These are phyloP conservation scores for Chenopodium suecicum DNA, from an alignment of 148 eudicot genomes.

Conservation along the genomic window DNA sequence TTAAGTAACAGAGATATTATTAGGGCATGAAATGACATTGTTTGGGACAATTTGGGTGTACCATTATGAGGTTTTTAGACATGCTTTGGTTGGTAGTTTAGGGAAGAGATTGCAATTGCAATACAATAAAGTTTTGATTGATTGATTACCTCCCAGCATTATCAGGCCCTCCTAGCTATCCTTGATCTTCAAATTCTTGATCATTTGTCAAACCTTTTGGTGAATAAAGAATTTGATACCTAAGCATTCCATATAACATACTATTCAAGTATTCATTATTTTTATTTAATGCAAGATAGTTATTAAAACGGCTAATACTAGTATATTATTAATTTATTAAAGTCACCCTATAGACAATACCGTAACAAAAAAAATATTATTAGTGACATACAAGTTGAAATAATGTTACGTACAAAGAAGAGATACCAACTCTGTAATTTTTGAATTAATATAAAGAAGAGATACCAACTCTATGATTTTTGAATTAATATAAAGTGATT, in stretches of 20 bases:
- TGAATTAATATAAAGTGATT: no score
- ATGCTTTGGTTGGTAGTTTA: constrained; percentile 14
- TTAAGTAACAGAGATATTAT: constrained; percentile 22
- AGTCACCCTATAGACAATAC: no score
- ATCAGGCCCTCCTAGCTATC: neutral
- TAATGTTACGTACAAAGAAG: no score
- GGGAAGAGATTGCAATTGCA: neutral
- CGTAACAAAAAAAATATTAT: no score
- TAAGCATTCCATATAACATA: neutral
- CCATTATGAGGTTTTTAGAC: constrained; percentile 3
- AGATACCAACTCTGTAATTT: no score
- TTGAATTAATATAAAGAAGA: no score
- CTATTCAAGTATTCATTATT: no score
- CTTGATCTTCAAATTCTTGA: neutral
- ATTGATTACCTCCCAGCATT: constrained; percentile 13
- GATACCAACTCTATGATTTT: no score
- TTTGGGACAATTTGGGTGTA: constrained; percentile 28
- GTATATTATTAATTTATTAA: no score
- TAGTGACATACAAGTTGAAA: no score
- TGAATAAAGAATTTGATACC: neutral
- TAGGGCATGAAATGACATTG: constrained; percentile 35
- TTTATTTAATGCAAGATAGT: no score
- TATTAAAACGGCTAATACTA: no score
- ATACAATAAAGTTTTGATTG: neutral
- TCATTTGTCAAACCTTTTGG: neutral